Evolutionary conservation across 805 yeast genomes (phyloP), one percentile per base, ranked within the genome.

Genomic region (Candida loeiensis): DNA sequence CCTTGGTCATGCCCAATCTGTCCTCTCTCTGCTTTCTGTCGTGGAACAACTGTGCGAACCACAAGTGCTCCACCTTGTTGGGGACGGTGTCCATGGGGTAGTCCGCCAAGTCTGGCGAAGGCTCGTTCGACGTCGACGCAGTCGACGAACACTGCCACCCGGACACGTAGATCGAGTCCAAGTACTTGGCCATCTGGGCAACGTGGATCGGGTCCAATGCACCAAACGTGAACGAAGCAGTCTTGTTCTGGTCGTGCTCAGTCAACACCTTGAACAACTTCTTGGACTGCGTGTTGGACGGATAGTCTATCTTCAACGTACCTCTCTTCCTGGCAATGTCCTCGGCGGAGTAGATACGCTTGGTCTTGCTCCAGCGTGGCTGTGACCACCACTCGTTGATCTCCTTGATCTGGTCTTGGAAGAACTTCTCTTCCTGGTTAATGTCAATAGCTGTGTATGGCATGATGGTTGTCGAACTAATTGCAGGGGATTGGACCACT

Each of bases 61-160:
- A 91, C 60, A 91, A 75, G 63, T 91, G 98, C 66, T 91, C 95
- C 52, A 89, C 96, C 76, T 91, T 91, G 76, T 90, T 90, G 59
- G 99, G 99, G 47, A 91, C 99, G 21, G 99, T 91, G 66, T 91
- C 97, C 85, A 85, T 85, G 44, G 99, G 99, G 67, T 91, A 91
- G 69, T 91, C 99, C 39, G 99, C 99, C 58, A 91, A 77, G 73
- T 91, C 99, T 43, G 98, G 98, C 30, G 95, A 87, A 25, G 98
- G 99, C 71, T 91, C 98, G 63, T 91, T 91, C 29, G 96, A 86
- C 30, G 96, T 86, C 13, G 97, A 89, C 39, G 98, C 97, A 40
- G 98, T 91, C 16, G 97, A 89, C 35, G 96, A 89, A 64, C 95
- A 90, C 73, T 91, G 99, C 99, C 99, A 91, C 39, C 99, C 99